A percentile compares a stretch with the other conserved stretches of the same genome.
Conservation (phyloP, 2,329 filamentous ascomycete genomes). For the Lachnellula hyalina region DNA sequence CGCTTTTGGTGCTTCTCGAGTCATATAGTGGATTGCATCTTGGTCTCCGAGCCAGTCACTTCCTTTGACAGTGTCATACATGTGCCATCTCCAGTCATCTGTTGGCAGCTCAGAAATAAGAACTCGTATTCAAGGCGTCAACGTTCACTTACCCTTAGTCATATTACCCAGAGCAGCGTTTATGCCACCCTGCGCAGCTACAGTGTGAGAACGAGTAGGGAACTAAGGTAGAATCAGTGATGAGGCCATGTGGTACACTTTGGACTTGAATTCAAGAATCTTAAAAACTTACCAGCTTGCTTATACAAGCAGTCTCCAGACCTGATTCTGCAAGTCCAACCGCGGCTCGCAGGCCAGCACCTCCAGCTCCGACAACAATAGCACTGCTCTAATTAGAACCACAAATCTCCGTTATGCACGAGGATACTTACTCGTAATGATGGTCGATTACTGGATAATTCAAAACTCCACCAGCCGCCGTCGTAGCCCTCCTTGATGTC, state of each 20-base stretch:
- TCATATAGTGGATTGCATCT: constrained; percentile 57
- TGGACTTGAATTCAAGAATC: not conserved
- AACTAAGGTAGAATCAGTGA: constrained; percentile 34
- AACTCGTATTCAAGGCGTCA: not conserved
- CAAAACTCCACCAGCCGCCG: constrained; percentile 2
- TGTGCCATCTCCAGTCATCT: constrained; percentile 55
- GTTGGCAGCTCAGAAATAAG: constrained; percentile 38
- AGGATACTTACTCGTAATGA: constrained; percentile 20
- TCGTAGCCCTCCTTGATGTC: constrained; percentile 9
- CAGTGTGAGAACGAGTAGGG: constrained; percentile 58
- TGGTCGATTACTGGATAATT: constrained; percentile 20
- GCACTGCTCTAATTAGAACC: constrained; percentile 9
- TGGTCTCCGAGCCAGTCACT: constrained; percentile 56
- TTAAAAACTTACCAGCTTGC: constrained; percentile 40
- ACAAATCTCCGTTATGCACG: not conserved
- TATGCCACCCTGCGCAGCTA: constrained; percentile 63
- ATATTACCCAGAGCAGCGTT: constrained; percentile 47
- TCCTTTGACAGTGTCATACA: constrained; percentile 56
- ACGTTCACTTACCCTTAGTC: constrained; percentile 33
- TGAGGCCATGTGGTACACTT: not conserved
- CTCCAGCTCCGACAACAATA: constrained; percentile 47
- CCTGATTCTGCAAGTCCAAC: constrained; percentile 60
- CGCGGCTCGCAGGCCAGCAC: constrained; percentile 57
- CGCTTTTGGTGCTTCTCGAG: constrained; percentile 46
- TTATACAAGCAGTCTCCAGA: constrained; percentile 60